A percentile compares a stretch with the other conserved stretches of the same genome.
These are phyloP conservation scores for Pythium vanterpoolii DNA, from an alignment of 352 stramenopile species.

Conservation along the genomic window DNA sequence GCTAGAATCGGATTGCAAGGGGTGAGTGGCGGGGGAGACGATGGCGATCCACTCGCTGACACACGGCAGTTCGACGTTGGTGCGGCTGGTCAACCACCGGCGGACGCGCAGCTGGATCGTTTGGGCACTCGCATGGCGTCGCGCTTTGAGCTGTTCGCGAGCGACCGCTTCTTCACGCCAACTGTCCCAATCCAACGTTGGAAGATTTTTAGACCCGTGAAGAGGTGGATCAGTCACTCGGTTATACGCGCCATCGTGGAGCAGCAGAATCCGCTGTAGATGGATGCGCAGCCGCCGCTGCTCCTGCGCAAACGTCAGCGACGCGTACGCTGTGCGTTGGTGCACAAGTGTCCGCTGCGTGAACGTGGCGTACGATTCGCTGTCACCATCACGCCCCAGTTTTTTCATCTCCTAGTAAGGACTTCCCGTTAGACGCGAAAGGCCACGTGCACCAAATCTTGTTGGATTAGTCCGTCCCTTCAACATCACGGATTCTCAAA, in stretches of 20 bases:
- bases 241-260: background rate
- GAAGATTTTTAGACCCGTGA: background rate
- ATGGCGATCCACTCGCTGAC: slow-evolving; percentile 10
- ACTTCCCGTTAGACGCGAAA: background rate
- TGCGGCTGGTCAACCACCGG: background rate
- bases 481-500: slow-evolving; percentile 4
- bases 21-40: background rate
- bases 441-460: background rate
- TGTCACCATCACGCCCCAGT: no score
- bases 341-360: background rate
- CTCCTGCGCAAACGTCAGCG: slow-evolving; percentile 13
- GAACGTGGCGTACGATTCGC: background rate
- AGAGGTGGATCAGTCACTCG: background rate
- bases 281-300: slow-evolving; percentile 24
- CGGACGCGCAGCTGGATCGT: slow-evolving; percentile 3
- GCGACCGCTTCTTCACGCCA: slow-evolving; percentile 11
- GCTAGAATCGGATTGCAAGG: background rate
- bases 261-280: slow-evolving; percentile 16
- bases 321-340: slow-evolving; percentile 1
- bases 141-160: background rate
- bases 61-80: slow-evolving; percentile 10
- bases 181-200: background rate
- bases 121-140: slow-evolving; percentile 3
- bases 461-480: background rate
- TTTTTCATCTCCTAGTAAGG: no score